phyloP scores from a whole-genome alignment of 1,284 basidiomycete genomes.

The Rhizopogon parksii region DNA sequence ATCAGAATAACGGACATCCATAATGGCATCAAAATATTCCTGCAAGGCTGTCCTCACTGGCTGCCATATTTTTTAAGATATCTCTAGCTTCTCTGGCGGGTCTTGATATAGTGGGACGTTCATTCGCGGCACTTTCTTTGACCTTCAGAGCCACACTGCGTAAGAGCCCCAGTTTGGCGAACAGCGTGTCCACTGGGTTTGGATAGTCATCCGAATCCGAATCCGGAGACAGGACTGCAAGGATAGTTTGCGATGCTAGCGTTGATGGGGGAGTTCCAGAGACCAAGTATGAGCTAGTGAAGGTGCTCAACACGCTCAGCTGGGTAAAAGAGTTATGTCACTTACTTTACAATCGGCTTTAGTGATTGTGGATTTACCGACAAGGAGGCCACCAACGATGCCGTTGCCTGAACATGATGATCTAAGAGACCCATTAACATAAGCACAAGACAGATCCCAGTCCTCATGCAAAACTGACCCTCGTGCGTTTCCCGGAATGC shows the following conservation, averaged over 20 bases:
- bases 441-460: not conserved
- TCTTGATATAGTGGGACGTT: conserved; percentile 70
- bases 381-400: conserved; percentile 61
- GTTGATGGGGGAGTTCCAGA: conserved; percentile 58
- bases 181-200: conserved; percentile 39
- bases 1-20: not conserved
- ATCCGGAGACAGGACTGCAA: conserved; percentile 49
- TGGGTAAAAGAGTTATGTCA: conserved; percentile 5
- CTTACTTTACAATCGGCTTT: conserved; percentile 63
- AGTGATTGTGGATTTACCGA: conserved; percentile 62
- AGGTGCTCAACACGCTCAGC: conserved; percentile 13
- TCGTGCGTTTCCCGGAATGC: conserved; percentile 71
- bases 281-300: conserved; percentile 46
- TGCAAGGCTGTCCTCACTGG: conserved; percentile 19
- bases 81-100: conserved; percentile 85
- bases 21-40: conserved; percentile 21
- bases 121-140: conserved; percentile 61
- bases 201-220: conserved; percentile 33
- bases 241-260: conserved; percentile 60
- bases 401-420: conserved; percentile 66
- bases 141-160: conserved; percentile 70
- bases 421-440: conserved; percentile 37
- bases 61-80: conserved; percentile 44
- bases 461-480: conserved; percentile 38
- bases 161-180: conserved; percentile 59